Evolutionary conservation across 2,329 filamentous ascomycete genomes (phyloP).

Genomic region (Harringtonia lauricola): DNA sequence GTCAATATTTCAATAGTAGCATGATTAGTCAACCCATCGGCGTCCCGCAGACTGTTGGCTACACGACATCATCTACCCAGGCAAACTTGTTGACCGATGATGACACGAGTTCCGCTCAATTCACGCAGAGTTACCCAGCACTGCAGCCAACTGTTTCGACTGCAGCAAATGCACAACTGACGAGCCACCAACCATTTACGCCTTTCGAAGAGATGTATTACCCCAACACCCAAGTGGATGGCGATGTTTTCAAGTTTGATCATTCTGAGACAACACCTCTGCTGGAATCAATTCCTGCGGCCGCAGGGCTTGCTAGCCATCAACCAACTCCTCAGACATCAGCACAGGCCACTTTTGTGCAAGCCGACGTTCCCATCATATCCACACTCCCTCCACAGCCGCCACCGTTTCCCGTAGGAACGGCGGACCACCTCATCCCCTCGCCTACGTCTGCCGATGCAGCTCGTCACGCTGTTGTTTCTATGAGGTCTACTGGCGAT

Average conservation of each 20-base stretch:
- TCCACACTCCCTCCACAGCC: no score
- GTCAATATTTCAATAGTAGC: neutral
- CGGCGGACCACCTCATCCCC: no score
- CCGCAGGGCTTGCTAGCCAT: neutral
- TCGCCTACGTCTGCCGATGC: no score
- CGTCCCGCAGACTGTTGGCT: constrained; percentile 12
- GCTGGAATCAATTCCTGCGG: neutral
- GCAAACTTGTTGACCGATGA: constrained; percentile 19
- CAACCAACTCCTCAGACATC: neutral
- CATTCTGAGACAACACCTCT: neutral
- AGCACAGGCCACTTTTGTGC: no score
- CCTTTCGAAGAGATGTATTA: constrained; percentile 30
- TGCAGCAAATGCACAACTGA: constrained; percentile 1
- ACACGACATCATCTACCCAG: constrained; percentile 15
- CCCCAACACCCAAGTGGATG: constrained; percentile 9
- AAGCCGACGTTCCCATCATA: neutral
- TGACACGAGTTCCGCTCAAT: constrained; percentile 16
- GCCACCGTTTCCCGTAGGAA: no score
- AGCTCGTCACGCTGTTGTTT: no score
- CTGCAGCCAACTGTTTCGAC: constrained; percentile 21
- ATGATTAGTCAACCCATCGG: neutral
- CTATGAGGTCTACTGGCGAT: no score
- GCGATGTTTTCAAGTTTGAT: neutral
- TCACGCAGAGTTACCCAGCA: constrained; percentile 24
- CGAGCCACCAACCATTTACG: constrained; percentile 15